Base-by-base conservation (phyloP, 495 filamentous ascomycete species). In the Xylaria castorea region DNA sequence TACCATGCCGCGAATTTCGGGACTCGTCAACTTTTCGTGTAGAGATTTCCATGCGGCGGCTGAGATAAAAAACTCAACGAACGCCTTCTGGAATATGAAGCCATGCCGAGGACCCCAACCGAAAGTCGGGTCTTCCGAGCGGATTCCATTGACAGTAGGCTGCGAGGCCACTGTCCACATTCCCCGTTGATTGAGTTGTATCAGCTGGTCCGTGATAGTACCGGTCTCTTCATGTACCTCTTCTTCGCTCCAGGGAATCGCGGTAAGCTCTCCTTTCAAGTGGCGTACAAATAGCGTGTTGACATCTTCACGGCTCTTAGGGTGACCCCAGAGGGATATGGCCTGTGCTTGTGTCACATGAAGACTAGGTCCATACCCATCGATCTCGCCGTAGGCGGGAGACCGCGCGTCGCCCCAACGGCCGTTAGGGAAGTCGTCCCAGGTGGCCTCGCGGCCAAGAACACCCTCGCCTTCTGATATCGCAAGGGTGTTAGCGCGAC, bases 101-200 rank as follows among this genome's bases (percentile, higher is more conserved):
- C 96, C 96, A 73, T 94, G 90, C 51, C 88, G 89, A 0, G 96
- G 96, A 16, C 96, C 96, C 96, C 96, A 99, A 70, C 96, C 96
- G 80, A 97, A 97, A 66, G 92, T 85, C n/a, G 85, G 80, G 80
- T 99, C 89, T 68, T 87, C 87, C 71, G 91, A 94, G 48, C 86
- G 87, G 7, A 94, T 81, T 42, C 94, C 94, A 76, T 98, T 95
- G 32, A 97, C 93, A 42, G 96, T 94, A 32, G 96, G 96, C 78
- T 99, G 96, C n/a, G 93, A 96, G 30, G 96, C 96, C 16, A 99
- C 89, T 5, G 94, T 97, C 97, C 95, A 98, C 93, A 94, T 97
- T 62, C 94, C 93, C 75, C 92, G 92, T 53, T 86, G 82, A 76
- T 95, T 97, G 60, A 99, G 86, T 38, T 83, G 81, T 68, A 95